A percentile compares a stretch with the other conserved stretches of the same genome.
phyloP scores from a whole-genome alignment of 345 rosid genomes.

The Heritiera littoralis region DNA sequence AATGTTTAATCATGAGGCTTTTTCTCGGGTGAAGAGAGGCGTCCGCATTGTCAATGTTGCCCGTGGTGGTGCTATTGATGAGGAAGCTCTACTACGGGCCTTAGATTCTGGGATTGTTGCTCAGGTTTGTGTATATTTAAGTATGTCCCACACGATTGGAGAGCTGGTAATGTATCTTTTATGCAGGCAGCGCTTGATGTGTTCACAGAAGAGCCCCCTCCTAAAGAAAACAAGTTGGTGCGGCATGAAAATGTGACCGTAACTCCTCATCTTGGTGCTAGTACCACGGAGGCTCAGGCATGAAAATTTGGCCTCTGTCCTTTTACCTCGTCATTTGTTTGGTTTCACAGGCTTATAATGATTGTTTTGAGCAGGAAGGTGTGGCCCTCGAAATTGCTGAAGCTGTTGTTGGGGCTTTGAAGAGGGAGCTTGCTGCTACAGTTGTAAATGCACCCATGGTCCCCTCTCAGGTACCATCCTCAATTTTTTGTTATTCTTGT shows the following conservation, averaged over 20 bases:
- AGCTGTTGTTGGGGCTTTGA: slow-evolving; percentile 58
- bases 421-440: slow-evolving; percentile 57
- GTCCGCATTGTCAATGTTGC: slow-evolving; percentile 56
- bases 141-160: background rate
- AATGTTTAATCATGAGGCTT: slow-evolving; percentile 53
- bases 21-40: slow-evolving; percentile 49
- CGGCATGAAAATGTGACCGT: slow-evolving; percentile 52
- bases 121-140: slow-evolving; percentile 24
- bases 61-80: slow-evolving; percentile 57
- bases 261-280: slow-evolving; percentile 67
- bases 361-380: slow-evolving; percentile 39
- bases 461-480: slow-evolving; percentile 42
- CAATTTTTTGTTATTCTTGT: background rate
- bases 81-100: slow-evolving; percentile 51
- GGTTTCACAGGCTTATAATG: background rate
- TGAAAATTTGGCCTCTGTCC: background rate
- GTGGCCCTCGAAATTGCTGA: slow-evolving; percentile 61
- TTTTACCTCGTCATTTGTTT: background rate
- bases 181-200: slow-evolving; percentile 53
- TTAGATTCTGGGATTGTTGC: slow-evolving; percentile 48
- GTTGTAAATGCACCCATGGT: slow-evolving; percentile 68
- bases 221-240: slow-evolving; percentile 42
- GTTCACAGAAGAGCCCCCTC: slow-evolving; percentile 48
- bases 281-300: slow-evolving; percentile 62
- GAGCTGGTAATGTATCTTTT: background rate